Evolutionary conservation across 1,139 yeast species (phyloP), one percentile per base, ranked within the genome.

Genomic region (Hanseniaspora sp.): DNA sequence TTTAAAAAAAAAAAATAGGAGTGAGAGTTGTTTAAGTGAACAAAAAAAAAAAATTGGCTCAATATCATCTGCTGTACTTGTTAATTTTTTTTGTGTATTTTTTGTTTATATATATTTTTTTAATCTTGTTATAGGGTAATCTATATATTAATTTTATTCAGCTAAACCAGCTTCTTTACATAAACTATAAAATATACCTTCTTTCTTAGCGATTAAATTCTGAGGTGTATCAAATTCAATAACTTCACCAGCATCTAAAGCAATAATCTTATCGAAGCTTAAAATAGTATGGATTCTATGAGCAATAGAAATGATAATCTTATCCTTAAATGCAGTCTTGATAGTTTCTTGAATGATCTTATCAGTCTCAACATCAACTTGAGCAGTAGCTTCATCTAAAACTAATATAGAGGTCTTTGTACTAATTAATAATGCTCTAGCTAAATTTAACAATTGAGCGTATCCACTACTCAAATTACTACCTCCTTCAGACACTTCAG

Each of bases 341-440:
- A 90, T 90, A 0, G 96, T 90, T 62, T 83, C 81, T 70, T 90
- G 97, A 53, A 90, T 75, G 46, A 88, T 77, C 61, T 82, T 73
- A 68, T 92, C 98, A 1, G 98, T 92, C 64, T 88, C 95, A 35
- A 88, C 96, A 69, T 92, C 98, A 52, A 92, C 96, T 1, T 96
- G 95, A 1, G 97, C 96, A 4, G 97, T 90, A 13, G 97, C 97
- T 70, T 92, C 98, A 68, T 92, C 98, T 61, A 90, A 73, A 8
- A 88, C 86, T 58, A 88, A 74, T 48, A 90, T 79, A n/a, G 54
- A 51, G 1, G 54, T 51, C 60, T 81, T 81, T 5, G 95, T 81
- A 30, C 86, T 84, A 53, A 86, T 83, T 61, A 87, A 74, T 59
- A 90, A 71, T 0, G 95, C 96, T 63, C 96, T 76, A 0, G 96